Evolutionary conservation across 371 early-diverging fungal genomes (phyloP).

Genomic region (Batrachochytrium dendrobatidis): DNA sequence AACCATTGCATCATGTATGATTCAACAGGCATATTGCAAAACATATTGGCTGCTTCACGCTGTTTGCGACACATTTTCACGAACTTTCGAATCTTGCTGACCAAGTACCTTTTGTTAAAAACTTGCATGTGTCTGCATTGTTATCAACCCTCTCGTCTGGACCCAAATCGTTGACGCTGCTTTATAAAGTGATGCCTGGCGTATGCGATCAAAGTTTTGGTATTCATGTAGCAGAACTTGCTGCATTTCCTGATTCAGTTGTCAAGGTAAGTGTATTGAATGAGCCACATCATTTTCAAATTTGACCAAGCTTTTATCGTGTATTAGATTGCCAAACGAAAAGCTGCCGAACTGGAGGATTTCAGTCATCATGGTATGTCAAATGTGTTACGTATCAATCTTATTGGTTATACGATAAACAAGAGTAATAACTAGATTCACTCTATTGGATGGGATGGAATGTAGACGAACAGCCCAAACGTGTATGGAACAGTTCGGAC

Average conservation of each 20-base stretch:
- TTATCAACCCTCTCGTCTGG: conserved; percentile 34
- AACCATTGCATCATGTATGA: not conserved
- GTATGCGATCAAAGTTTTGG: conserved; percentile 97
- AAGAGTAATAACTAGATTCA: not conserved
- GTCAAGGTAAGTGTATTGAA: conserved; percentile 35
- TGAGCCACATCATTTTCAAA: not conserved
- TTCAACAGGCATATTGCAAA: conserved; percentile 65
- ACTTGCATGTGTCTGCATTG: conserved; percentile 77
- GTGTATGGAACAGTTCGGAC: conserved; percentile 1
- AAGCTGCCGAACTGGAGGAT: conserved; percentile 76
- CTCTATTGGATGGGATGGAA: not conserved
- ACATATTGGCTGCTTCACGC: conserved; percentile 65
- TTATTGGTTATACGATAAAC: not conserved
- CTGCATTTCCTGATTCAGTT: conserved; percentile 84
- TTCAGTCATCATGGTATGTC: conserved; percentile 10
- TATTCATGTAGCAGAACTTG: conserved; percentile 95
- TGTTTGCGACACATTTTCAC: conserved; percentile 98
- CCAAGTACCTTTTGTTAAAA: conserved; percentile 64
- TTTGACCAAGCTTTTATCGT: not conserved
- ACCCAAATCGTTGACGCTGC: conserved; percentile 55
- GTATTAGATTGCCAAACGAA: conserved; percentile 66
- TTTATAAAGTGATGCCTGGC: conserved; percentile 77
- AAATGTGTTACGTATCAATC: not conserved
- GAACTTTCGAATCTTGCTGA: conserved; percentile 82
- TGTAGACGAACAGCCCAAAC: not conserved